Evolutionary conservation across 257 asterid genomes (phyloP).

Genomic region (Verbascum thapsus): DNA sequence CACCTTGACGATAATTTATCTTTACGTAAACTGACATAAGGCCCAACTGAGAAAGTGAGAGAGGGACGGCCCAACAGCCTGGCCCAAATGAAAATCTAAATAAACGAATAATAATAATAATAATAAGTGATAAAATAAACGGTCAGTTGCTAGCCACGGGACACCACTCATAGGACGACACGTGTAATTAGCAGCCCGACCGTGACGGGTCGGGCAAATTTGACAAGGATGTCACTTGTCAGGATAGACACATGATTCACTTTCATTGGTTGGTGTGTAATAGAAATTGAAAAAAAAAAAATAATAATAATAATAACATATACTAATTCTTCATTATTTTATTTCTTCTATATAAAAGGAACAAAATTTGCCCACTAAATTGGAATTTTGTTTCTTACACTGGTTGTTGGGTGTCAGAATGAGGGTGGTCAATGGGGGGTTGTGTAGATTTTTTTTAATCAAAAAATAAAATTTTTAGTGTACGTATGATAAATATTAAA

Average conservation of each 20-base stretch:
- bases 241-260: constrained; percentile 27
- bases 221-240: constrained; percentile 23
- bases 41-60: background rate
- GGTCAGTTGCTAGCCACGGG: constrained; percentile 43
- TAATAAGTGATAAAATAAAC: background rate
- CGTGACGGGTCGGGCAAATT: constrained; percentile 28
- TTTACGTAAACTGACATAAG: no score
- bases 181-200: constrained; percentile 30
- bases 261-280: constrained; percentile 47
- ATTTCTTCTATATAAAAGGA: no score
- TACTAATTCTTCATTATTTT: constrained; percentile 8
- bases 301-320: background rate
- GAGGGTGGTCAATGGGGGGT: no score
- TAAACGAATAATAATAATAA: background rate
- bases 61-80: constrained; percentile 27
- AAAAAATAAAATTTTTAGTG: no score
- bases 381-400: no score
- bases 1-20: no score
- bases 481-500: no score
- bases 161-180: constrained; percentile 24
- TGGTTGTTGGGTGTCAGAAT: no score
- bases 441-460: no score
- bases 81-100: constrained; percentile 4
- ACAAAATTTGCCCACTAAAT: no score
- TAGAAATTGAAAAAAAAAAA: constrained; percentile 26